Conservation (phyloP, 495 filamentous ascomycete species). For the Aspergillus incahuasiensis region DNA sequence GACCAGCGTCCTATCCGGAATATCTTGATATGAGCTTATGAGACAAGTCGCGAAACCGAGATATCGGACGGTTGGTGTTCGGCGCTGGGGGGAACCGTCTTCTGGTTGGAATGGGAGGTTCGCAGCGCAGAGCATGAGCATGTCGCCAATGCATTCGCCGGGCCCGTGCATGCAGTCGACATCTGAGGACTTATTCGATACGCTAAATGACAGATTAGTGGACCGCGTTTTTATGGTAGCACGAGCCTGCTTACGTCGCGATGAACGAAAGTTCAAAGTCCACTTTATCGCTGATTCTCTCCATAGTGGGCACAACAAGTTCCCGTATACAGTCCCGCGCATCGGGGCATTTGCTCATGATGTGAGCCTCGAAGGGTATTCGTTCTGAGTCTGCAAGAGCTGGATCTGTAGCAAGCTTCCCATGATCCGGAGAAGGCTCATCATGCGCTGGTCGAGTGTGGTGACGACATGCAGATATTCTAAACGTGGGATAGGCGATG, state of each 20-base stretch:
- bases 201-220: slow-evolving; percentile 20
- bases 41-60: slow-evolving; percentile 92
- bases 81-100: not conserved
- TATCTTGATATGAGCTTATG: slow-evolving; percentile 61
- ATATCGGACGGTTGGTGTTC: slow-evolving; percentile 73
- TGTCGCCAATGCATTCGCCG: slow-evolving; percentile 88
- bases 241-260: slow-evolving; percentile 54
- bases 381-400: slow-evolving; percentile 19
- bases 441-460: not conserved
- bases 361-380: slow-evolving; percentile 82
- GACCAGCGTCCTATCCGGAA: slow-evolving; percentile 69
- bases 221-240: not conserved
- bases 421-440: not conserved
- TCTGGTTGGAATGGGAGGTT: slow-evolving; percentile 47
- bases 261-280: slow-evolving; percentile 90
- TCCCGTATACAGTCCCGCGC: slow-evolving; percentile 74
- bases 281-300: slow-evolving; percentile 72
- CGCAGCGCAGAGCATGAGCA: slow-evolving; percentile 86
- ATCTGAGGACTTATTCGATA: slow-evolving; percentile 35
- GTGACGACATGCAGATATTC: slow-evolving; percentile 11
- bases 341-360: slow-evolving; percentile 95
- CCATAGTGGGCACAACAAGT: slow-evolving; percentile 82
- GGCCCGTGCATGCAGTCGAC: slow-evolving; percentile 79
- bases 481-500: slow-evolving; percentile 3
- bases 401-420: not conserved